Evolutionary conservation across 192 early-diverging fungal species (phyloP).

Genomic region (Podila verticillata): DNA sequence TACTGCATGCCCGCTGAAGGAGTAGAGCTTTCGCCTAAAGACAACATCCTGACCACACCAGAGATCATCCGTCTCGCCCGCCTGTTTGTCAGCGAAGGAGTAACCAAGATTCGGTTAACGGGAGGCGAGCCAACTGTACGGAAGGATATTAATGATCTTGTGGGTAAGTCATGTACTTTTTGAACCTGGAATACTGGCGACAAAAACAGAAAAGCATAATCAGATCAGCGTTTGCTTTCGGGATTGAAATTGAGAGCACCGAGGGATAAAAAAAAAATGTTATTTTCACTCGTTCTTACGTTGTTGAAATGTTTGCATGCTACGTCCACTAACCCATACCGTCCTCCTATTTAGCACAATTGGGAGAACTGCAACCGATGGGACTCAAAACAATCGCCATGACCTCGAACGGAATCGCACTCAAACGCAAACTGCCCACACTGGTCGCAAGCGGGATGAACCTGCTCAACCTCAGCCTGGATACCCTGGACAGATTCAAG

Average conservation of each 20-base stretch:
- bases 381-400: constrained; percentile 88
- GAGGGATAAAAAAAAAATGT: too few species aligned
- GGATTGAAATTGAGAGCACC: too few species aligned
- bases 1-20: constrained; percentile 98
- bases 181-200: too few species aligned
- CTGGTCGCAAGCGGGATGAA: constrained; percentile 83
- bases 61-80: constrained; percentile 86
- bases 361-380: constrained; percentile 74
- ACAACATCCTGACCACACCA: constrained; percentile 75
- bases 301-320: too few species aligned
- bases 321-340: too few species aligned
- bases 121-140: constrained; percentile 97
- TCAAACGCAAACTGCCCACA: constrained; percentile 82
- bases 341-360: constrained; percentile 57
- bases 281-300: too few species aligned
- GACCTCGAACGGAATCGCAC: constrained; percentile 94
- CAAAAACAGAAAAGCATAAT: too few species aligned
- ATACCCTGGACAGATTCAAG: constrained; percentile 86
- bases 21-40: constrained; percentile 72
- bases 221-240: too few species aligned
- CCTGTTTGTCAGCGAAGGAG: constrained; percentile 89
- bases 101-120: constrained; percentile 94
- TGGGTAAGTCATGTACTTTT: constrained; percentile 61
- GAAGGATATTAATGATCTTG: constrained; percentile 87
- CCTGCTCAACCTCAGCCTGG: constrained; percentile 89